Evolutionary conservation across 2,329 filamentous ascomycete species (phyloP).

Genomic region (Claviceps purpurea): DNA sequence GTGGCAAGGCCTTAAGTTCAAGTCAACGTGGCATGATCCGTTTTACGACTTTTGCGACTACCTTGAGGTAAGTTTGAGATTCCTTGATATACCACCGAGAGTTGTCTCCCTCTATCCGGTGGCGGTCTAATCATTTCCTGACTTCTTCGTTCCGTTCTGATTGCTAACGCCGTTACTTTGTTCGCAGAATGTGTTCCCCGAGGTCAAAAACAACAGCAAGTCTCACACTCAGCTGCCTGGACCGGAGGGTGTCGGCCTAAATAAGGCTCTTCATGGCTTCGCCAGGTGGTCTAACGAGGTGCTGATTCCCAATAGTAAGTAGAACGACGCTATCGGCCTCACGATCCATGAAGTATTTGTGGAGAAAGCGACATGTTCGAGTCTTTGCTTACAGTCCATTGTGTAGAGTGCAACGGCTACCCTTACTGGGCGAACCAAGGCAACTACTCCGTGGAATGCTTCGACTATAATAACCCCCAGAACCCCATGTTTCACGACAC

Average conservation of each 20-base stretch:
- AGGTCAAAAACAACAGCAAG: neutral
- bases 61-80: conserved; percentile 10
- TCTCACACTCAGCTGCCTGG: conserved; percentile 1
- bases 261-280: conserved; percentile 39
- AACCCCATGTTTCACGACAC: conserved; percentile 38
- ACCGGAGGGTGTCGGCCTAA: conserved; percentile 33
- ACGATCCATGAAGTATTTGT: neutral
- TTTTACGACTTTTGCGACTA: conserved; percentile 25
- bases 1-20: conserved; percentile 24
- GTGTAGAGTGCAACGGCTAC: conserved; percentile 4
- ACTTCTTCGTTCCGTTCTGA: no score
- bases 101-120: conserved; percentile 4
- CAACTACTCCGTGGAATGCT: conserved; percentile 14
- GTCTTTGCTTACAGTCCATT: conserved; percentile 36
- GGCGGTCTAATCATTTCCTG: conserved; percentile 14
- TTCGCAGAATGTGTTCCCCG: conserved; percentile 24
- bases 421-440: conserved; percentile 8
- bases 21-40: conserved; percentile 16
- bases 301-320: neutral
- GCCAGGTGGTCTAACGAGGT: conserved; percentile 37
- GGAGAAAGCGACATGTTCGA: conserved; percentile 13
- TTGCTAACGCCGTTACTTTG: neutral
- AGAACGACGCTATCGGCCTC: neutral
- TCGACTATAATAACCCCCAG: conserved; percentile 4
- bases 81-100: no score